These are phyloP conservation scores for Cutaneotrichosporon sp. DNA, from an alignment of 1,284 basidiomycete genomes.

Conservation along the genomic window DNA sequence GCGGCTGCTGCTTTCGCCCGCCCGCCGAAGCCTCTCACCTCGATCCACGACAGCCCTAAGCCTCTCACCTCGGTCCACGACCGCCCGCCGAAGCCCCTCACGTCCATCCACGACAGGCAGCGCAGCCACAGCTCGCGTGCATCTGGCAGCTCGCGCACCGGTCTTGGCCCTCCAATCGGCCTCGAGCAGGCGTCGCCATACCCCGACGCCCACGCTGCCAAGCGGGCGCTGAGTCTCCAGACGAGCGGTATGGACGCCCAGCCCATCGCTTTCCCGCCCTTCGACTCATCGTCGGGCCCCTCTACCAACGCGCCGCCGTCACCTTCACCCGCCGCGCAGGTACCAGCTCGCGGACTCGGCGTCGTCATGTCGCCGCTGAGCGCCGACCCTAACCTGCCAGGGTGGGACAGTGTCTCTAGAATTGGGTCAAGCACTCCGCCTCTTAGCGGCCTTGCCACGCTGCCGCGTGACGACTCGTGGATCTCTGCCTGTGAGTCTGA, in stretches of 20 bases:
- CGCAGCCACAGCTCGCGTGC: not conserved
- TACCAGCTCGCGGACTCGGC: not conserved
- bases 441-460: not conserved
- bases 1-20: not conserved
- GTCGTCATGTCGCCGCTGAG: constrained; percentile 1
- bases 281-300: not conserved
- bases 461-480: constrained; percentile 23
- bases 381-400: not conserved
- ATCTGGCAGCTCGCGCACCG: not conserved
- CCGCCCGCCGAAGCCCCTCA: not conserved
- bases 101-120: not conserved
- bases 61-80: not conserved
- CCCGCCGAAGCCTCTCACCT: not conserved
- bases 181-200: constrained; percentile 1
- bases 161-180: not conserved
- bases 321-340: not conserved
- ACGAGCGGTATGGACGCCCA: not conserved
- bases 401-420: constrained; percentile 2
- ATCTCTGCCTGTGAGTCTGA: constrained; percentile 22
- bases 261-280: not conserved
- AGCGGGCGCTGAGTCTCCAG: not conserved
- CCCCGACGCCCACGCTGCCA: not conserved
- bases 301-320: constrained; percentile 6
- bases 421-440: constrained; percentile 7
- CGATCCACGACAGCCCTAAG: not conserved